Percentiles rank a stretch among this genome's conserved stretches.
These are phyloP conservation scores for Medicago truncatula DNA, from an alignment of 306 rosid species.

Conservation along the genomic window DNA sequence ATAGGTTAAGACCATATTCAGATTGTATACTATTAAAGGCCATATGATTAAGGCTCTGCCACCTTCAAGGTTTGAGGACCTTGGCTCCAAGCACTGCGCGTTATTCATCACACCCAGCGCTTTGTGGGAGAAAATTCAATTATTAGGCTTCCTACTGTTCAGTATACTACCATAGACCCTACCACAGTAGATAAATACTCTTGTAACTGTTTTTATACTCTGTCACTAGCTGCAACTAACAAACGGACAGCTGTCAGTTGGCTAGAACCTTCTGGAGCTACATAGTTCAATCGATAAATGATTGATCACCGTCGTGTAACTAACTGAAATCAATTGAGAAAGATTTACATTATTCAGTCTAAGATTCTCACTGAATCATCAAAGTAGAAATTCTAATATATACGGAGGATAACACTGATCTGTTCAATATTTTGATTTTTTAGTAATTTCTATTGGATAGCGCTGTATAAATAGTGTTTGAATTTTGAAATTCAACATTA, in stretches of 20 bases:
- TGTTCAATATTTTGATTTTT: background rate
- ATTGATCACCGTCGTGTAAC: too few species aligned
- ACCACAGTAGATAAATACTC: background rate
- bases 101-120: too few species aligned
- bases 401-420: background rate
- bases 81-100: too few species aligned
- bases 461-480: background rate
- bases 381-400: too few species aligned
- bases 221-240: background rate
- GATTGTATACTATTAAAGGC: background rate
- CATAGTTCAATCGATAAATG: background rate
- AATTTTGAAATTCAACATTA: conserved; percentile 25
- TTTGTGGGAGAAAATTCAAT: too few species aligned
- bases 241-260: background rate
- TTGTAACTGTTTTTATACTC: background rate
- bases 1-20: background rate
- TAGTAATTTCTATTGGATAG: background rate
- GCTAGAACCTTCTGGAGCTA: background rate
- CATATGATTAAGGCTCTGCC: too few species aligned
- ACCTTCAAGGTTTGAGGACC: too few species aligned
- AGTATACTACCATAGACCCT: background rate
- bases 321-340: too few species aligned
- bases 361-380: too few species aligned
- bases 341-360: too few species aligned
- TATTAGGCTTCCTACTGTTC: background rate